Percentiles rank a stretch among this genome's conserved stretches.
Conservation (phyloP, 2,329 filamentous ascomycete genomes). For the Xenosphaeropsis pyriputrescens region DNA sequence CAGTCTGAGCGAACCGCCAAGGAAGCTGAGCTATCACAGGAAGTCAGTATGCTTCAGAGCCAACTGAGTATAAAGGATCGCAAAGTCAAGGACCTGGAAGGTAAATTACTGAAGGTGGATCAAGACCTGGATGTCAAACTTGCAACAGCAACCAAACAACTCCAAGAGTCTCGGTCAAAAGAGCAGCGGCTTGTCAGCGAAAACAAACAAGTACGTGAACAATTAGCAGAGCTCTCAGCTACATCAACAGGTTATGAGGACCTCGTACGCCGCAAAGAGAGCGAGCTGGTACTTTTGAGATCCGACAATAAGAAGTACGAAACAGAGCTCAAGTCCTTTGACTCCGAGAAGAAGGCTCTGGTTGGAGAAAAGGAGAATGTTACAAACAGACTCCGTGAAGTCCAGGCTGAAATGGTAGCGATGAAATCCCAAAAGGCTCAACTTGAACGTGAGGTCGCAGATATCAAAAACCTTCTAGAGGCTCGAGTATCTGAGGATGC, state of each 20-base stretch:
- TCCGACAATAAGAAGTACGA: constrained; percentile 75
- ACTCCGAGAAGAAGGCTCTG: constrained; percentile 62
- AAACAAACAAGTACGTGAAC: constrained; percentile 68
- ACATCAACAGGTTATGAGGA: constrained; percentile 95
- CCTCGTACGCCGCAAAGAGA: constrained; percentile 83
- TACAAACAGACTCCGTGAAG: constrained; percentile 60
- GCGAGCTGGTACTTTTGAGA: constrained; percentile 74
- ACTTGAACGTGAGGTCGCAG: constrained; percentile 74
- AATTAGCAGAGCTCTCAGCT: constrained; percentile 73
- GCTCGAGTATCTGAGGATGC: constrained; percentile 82
- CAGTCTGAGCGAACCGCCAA: constrained; percentile 62
- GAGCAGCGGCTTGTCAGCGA: constrained; percentile 67
- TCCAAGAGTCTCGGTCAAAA: constrained; percentile 57
- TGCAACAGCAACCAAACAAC: constrained; percentile 61
- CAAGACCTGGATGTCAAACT: constrained; percentile 84
- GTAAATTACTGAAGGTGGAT: constrained; percentile 68
- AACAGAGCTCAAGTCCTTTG: constrained; percentile 62
- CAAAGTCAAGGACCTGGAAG: constrained; percentile 77
- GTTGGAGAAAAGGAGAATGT: constrained; percentile 67
- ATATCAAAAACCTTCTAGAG: constrained; percentile 76
- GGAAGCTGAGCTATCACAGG: constrained; percentile 63
- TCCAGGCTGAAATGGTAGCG: constrained; percentile 77
- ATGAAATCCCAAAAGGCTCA: constrained; percentile 74
- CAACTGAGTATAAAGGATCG: constrained; percentile 80
- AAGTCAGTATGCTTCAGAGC: constrained; percentile 83